Base-by-base conservation (phyloP, 805 yeast genomes). In the Kluyveromyces lactis region DNA sequence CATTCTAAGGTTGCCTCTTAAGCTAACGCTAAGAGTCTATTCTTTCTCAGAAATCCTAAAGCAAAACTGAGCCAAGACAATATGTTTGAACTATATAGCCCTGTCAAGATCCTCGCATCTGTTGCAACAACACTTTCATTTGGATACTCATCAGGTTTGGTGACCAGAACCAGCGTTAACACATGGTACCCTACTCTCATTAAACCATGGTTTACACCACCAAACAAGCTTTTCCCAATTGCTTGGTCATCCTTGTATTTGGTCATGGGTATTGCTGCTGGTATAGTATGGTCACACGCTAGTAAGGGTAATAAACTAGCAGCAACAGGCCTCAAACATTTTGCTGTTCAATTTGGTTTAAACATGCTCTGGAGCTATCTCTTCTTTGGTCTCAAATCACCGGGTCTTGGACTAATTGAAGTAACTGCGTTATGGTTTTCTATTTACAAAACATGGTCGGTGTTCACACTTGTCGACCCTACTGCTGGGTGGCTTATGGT, bases 161-260 rank as follows among this genome's bases (percentile, higher is more conserved):
- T 34, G 12, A 34, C 37, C 10, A 34, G 30, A 34, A 26, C 30
- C 12, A 34, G 37, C 17, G 37, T 34, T 9, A 24, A 34, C 15
- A 26, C 37, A n/a, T 34, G 37, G 37, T 34, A 34, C 24, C 37
- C 37, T 10, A 34, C 18, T 17, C 4, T 34, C n/a, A 34, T 18
- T 12, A 34, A 34, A 21, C 37, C 37, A 21, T 34, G 37, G 37
- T 34, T 34, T n/a, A 34, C 37, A 8, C 37, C 37, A 13, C 37
- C 37, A 4, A 34, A 34, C 30, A 18, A 16, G 21, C 19, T 34
- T 3, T 34, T 34, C 29, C 37, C 37, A 13, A 26, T 34, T 2
- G 37, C 37, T 9, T 34, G 37, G 37, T 15, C 24, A 10, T n/a
- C 37, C 10, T 26, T 34, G 37, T 34, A 34, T 18, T 9, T 26